Percentiles rank a stretch among this genome's conserved stretches.
These are phyloP conservation scores for Phytophthora melonis DNA, from an alignment of 352 stramenopile genomes.

Conservation along the genomic window DNA sequence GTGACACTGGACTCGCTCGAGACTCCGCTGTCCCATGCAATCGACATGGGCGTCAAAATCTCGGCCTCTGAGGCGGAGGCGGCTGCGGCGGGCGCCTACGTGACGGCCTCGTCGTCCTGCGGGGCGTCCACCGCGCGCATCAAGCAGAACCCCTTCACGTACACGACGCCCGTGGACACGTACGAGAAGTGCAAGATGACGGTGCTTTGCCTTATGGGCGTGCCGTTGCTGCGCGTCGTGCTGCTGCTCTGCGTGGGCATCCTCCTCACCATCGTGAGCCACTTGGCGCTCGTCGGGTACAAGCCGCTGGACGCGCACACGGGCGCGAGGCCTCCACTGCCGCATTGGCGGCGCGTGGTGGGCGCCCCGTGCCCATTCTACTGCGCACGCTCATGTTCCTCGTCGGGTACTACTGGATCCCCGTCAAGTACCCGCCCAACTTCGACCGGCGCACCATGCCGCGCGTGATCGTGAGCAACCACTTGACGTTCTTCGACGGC, in stretches of 20 bases:
- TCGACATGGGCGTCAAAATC: conserved; percentile 40
- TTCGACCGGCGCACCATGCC: conserved; percentile 40
- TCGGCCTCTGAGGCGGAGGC: conserved; percentile 25
- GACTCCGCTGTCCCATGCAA: conserved; percentile 22
- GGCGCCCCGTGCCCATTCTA: conserved; percentile 49
- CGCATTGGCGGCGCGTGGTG: conserved; percentile 54
- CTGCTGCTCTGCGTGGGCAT: conserved; percentile 51
- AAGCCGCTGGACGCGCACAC: conserved; percentile 48
- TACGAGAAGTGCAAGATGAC: conserved; percentile 74
- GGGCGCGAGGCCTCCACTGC: conserved; percentile 37
- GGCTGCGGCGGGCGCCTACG: conserved; percentile 26
- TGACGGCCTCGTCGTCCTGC: conserved; percentile 36
- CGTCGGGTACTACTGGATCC: conserved; percentile 76
- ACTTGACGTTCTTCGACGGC: conserved; percentile 76
- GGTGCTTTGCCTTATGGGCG: conserved; percentile 57
- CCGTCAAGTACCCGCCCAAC: conserved; percentile 48
- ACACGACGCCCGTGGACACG: conserved; percentile 58
- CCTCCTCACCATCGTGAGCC: conserved; percentile 48
- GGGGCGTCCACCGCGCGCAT: conserved; percentile 2
- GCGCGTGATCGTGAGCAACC: conserved; percentile 75
- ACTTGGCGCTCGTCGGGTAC: conserved; percentile 64
- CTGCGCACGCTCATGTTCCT: conserved; percentile 64
- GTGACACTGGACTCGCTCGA: conserved; percentile 20
- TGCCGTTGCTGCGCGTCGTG: conserved; percentile 65
- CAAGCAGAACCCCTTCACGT: conserved; percentile 68